Percentiles rank a stretch among this genome's conserved stretches.
Conservation (phyloP, 2,329 filamentous ascomycete genomes). For the Pseudogymnoascus sp. region DNA sequence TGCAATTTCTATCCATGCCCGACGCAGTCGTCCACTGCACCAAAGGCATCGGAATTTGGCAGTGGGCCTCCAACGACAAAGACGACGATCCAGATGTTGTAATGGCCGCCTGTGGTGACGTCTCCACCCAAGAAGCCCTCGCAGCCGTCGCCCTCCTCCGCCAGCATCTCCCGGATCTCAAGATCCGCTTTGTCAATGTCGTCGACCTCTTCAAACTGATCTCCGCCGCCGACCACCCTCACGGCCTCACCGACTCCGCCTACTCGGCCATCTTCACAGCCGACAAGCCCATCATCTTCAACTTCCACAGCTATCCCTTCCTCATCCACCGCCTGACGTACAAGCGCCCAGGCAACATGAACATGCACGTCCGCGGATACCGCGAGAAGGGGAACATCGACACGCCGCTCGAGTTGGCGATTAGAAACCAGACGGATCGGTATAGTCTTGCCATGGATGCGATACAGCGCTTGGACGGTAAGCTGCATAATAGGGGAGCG, state of each 20-base stretch:
- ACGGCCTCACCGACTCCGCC: constrained; percentile 58
- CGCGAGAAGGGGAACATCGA: constrained; percentile 80
- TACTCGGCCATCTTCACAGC: constrained; percentile 64
- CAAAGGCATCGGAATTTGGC: constrained; percentile 72
- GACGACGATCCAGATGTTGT: constrained; percentile 62
- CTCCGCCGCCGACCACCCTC: constrained; percentile 59
- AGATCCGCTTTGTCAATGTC: constrained; percentile 71
- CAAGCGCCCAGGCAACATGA: constrained; percentile 58
- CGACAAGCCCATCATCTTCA: constrained; percentile 68
- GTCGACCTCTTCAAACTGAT: constrained; percentile 77
- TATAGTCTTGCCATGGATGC: constrained; percentile 71
- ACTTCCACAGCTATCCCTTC: constrained; percentile 80
- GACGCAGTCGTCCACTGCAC: constrained; percentile 67
- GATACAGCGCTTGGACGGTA: constrained; percentile 53
- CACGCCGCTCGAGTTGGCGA: constrained; percentile 69
- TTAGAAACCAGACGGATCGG: constrained; percentile 68
- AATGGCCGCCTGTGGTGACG: constrained; percentile 69
- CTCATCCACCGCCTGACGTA: constrained; percentile 70
- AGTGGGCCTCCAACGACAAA: constrained; percentile 64
- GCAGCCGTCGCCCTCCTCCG: constrained; percentile 67
- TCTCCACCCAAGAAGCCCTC: constrained; percentile 64
- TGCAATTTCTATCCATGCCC: constrained; percentile 68
- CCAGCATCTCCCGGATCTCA: constrained; percentile 61
- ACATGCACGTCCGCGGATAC: constrained; percentile 70
- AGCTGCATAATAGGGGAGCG: constrained; percentile 54